Base-by-base conservation (phyloP, 2,329 filamentous ascomycete genomes). In the Botrytis sinoallii region DNA sequence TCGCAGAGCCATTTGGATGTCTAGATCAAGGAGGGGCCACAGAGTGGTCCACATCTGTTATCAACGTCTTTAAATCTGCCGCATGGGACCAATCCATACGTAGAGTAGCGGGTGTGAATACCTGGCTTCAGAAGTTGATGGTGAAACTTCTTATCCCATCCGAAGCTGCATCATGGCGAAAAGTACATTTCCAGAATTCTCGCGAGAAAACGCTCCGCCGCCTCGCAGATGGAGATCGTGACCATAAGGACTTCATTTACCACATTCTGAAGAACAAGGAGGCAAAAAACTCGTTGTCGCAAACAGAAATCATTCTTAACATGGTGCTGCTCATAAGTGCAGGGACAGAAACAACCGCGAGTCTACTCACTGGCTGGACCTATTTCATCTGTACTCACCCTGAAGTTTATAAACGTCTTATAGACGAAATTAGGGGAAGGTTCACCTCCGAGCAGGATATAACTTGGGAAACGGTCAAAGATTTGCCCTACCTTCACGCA, bases 401-500 rank as follows among this genome's bases (percentile, higher is more conserved):
- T 0, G 72, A 77, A 0, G 76, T 74, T 1, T 75, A 83, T 6
- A 65, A 79, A 75, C 82, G 77, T 42, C 60, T 85, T 20, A 77
- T 75, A 1, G 29, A 79, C 0, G 85, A 87, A 77, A 79, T 86
- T 0, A 83, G 84, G 0, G 76, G 78, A 0, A 48, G 79, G 0
- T 86, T 86, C 72, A 72, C 72, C 0, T 75, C 64, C 0, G 79
- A 83, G 44, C 78, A 80, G 0, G 83, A 86, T 5, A 85, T 87
- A 65, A 82, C 77, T n/a, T 72, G 84, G 42, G 44, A 40, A 3
- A 67, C n/a, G 9, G 44, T 52, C 16, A 72, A 25, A n/a, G 32
- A 72, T n/a, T 46, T 74, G 8, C 38, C n/a, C 5, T 74, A 74
- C 32, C 44, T 65, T 10, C 14, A 48, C 25, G 70, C 70, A 6